Base-by-base conservation (phyloP, 805 yeast species). In the Nakazawaea wyomingensis region DNA sequence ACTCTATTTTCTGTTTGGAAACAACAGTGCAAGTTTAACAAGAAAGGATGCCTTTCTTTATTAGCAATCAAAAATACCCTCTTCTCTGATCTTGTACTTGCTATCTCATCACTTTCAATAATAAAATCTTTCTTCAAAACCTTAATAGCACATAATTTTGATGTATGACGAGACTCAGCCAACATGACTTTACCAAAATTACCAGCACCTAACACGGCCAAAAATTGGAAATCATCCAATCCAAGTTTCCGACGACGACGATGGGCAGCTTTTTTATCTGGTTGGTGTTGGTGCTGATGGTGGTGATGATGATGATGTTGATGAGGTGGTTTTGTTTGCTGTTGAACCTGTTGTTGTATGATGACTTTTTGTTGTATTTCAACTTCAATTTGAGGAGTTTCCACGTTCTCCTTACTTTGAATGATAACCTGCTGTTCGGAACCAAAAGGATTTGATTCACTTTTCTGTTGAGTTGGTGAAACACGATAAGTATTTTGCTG, bases 161-260 rank as follows among this genome's bases (percentile, higher is more conserved):
- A 76, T 0, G 91, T 80, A 48, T 82, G 84, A 58, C 91, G 82
- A 13, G 96, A 85, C 65, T 91, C 96, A 1, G 97, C 98, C 52
- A 93, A 74, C 90, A 93, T 87, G 44, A 93, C 99, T 60, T 93
- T 93, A 65, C 99, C 99, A 61, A 93, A 93, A 62, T 93, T 93
- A 66, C 99, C 99, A 61, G 90, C 93, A 54, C 99, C 99, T 46
- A 93, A 73, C 8, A 93, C 99, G 8, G 97, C 95, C 52, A 93
- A 66, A 57, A 93, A 85, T 53, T 87, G 84, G 72, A 93, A 93
- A 64, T 93, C 98, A 61, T 93, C 98, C 45, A 93, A 72, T 0
- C 99, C 97, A 44, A 90, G 79, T 61, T 81, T 83, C 55, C 84
- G 78, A 52, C 87, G 79, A 41, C 61, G 64, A 44, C 67, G 39